phyloP scores from a whole-genome alignment of 192 early-diverging fungal species.

The Entomortierella lignicola region DNA sequence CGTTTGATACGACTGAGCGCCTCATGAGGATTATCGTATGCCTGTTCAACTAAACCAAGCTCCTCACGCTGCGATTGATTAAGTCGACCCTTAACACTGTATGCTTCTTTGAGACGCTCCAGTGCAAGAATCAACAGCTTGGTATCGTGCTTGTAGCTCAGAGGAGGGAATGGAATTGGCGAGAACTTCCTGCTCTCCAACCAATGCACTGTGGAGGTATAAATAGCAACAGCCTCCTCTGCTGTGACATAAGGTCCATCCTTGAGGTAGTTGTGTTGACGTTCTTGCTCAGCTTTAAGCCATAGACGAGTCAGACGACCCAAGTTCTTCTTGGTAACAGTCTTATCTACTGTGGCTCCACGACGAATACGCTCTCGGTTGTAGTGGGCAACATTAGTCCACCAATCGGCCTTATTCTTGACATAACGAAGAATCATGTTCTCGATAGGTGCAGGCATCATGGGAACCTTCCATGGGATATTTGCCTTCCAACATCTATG shows the following conservation, averaged over 20 bases:
- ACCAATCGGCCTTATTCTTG: conserved; percentile 99
- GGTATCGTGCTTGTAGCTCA: conserved; percentile 99
- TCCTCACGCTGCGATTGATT: conserved; percentile 98
- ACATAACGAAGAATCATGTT: conserved; percentile 99
- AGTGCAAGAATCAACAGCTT: conserved; percentile 96
- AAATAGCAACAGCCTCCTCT: conserved; percentile 98
- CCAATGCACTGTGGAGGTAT: conserved; percentile 98
- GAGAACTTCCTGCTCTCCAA: conserved; percentile 97
- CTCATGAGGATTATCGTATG: conserved; percentile 96
- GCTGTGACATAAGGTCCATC: conserved; percentile 98
- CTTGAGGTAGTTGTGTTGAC: conserved; percentile 98
- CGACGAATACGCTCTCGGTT: conserved; percentile 98
- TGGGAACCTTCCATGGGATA: conserved; percentile 99
- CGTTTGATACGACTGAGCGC: conserved; percentile 92
- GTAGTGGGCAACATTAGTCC: conserved; percentile 98
- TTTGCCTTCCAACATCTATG: conserved; percentile 94
- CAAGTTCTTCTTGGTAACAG: conserved; percentile 98
- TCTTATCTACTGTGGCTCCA: conserved; percentile 99
- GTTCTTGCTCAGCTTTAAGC: conserved; percentile 99
- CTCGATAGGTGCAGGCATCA: conserved; percentile 96
- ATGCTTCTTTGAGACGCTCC: conserved; percentile 94
- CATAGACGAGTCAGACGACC: conserved; percentile 97
- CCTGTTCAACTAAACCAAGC: conserved; percentile 97
- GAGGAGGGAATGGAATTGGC: conserved; percentile 98
- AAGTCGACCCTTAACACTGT: conserved; percentile 93